Evolutionary conservation across 768 basidiomycete genomes (phyloP).

Genomic region (Lepiota venenata): DNA sequence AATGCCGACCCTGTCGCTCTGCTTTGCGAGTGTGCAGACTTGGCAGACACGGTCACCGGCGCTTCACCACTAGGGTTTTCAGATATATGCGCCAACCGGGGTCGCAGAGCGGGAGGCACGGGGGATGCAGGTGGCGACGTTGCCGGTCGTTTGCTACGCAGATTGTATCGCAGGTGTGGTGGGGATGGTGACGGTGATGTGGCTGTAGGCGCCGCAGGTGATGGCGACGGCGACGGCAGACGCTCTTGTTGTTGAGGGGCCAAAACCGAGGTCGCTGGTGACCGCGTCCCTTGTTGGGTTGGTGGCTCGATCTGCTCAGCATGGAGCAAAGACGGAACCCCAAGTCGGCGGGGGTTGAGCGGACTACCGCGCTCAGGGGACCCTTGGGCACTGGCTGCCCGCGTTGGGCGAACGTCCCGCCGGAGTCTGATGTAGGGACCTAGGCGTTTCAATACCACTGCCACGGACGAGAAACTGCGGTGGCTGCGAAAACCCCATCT

Average conservation of each 20-base stretch:
- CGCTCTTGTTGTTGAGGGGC: neutral
- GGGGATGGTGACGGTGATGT: neutral
- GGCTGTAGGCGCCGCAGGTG: too few relatives aligned
- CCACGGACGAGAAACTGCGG: neutral
- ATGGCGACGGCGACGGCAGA: too few relatives aligned
- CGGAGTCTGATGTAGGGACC: neutral
- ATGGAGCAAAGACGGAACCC: too few relatives aligned
- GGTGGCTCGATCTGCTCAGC: neutral
- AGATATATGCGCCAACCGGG: neutral
- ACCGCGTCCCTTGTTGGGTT: neutral
- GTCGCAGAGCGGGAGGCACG: conserved; percentile 16
- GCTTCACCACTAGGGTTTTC: neutral
- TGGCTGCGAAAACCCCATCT: conserved; percentile 27
- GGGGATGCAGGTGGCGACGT: conserved; percentile 13
- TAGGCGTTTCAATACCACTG: neutral
- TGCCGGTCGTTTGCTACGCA: conserved; percentile 6
- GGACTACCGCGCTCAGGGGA: neutral
- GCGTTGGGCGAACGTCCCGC: neutral
- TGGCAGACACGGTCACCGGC: neutral
- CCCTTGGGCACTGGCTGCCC: neutral
- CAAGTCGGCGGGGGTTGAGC: neutral
- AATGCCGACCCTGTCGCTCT: neutral
- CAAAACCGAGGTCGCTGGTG: neutral
- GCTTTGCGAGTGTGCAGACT: conserved; percentile 1
- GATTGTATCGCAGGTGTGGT: conserved; percentile 13